phyloP scores from a whole-genome alignment of 2,329 filamentous ascomycete species.

The Cladophialophora psammophila region DNA sequence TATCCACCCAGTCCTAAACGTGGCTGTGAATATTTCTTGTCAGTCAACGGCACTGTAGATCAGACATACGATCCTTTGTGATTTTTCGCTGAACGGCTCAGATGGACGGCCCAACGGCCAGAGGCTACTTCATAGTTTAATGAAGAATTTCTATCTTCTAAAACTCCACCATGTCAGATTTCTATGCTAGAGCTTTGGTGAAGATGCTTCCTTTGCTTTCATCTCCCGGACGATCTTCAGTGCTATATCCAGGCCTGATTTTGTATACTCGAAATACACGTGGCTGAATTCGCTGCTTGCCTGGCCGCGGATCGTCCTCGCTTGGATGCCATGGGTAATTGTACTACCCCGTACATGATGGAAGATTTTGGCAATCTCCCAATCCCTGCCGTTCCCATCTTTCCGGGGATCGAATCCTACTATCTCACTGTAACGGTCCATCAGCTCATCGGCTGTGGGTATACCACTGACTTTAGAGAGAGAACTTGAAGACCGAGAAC shows the following conservation, averaged over 20 bases:
- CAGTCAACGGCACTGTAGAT: no score
- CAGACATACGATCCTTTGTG: background rate
- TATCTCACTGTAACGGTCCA: conserved; percentile 30
- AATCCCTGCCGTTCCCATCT: conserved; percentile 28
- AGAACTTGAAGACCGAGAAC: background rate
- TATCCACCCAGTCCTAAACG: background rate
- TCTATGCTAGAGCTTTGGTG: background rate
- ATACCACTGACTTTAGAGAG: conserved; percentile 20
- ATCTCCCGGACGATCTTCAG: conserved; percentile 4
- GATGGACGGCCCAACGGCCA: background rate
- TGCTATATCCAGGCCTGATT: conserved; percentile 28
- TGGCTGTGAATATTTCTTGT: background rate
- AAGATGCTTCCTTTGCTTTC: conserved; percentile 5
- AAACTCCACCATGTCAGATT: no score
- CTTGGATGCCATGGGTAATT: conserved; percentile 35
- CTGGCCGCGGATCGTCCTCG: conserved; percentile 32
- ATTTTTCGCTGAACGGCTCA: background rate
- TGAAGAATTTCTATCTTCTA: background rate
- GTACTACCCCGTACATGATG: conserved; percentile 29
- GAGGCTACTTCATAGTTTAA: background rate
- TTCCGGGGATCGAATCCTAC: conserved; percentile 26
- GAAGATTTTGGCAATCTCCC: conserved; percentile 34
- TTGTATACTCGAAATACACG: conserved; percentile 33
- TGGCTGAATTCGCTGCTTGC: conserved; percentile 34
- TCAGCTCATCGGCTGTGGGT: conserved; percentile 27